Conservation (phyloP, 495 filamentous ascomycete species). For the Rostrohypoxylon terebratum region DNA sequence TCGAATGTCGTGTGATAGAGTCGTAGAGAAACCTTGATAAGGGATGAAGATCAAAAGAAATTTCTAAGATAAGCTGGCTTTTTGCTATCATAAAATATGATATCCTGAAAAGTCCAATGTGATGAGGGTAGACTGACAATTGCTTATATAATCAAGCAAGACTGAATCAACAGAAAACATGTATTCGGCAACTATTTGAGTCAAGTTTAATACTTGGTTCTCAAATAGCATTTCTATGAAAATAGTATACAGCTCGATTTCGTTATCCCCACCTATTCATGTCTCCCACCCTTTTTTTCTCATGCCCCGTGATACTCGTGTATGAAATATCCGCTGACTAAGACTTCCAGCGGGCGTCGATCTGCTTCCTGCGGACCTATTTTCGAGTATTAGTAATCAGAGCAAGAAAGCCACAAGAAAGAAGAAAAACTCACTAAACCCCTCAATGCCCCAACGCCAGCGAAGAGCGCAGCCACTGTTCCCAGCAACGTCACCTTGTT, state of each 20-base stretch:
- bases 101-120: neutral
- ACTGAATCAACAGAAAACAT: neutral
- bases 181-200: neutral
- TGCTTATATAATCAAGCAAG: neutral
- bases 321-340: neutral
- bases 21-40: neutral
- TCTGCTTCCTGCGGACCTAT: slow-evolving; percentile 57
- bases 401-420: neutral
- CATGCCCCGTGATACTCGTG: neutral
- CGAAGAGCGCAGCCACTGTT: slow-evolving; percentile 81
- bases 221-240: neutral
- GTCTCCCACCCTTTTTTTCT: neutral
- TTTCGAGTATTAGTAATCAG: no score
- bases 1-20: slow-evolving; percentile 4
- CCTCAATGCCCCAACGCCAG: slow-evolving; percentile 79
- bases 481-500: slow-evolving; percentile 84
- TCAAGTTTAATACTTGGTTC: neutral
- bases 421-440: slow-evolving; percentile 77
- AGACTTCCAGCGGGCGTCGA: slow-evolving; percentile 53
- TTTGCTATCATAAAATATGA: neutral
- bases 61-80: neutral
- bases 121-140: neutral
- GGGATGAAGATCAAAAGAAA: slow-evolving; percentile 10
- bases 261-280: neutral
- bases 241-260: slow-evolving; percentile 2